Base-by-base conservation (phyloP, 805 yeast species). In the Tetrapisispora pingtungensis region DNA sequence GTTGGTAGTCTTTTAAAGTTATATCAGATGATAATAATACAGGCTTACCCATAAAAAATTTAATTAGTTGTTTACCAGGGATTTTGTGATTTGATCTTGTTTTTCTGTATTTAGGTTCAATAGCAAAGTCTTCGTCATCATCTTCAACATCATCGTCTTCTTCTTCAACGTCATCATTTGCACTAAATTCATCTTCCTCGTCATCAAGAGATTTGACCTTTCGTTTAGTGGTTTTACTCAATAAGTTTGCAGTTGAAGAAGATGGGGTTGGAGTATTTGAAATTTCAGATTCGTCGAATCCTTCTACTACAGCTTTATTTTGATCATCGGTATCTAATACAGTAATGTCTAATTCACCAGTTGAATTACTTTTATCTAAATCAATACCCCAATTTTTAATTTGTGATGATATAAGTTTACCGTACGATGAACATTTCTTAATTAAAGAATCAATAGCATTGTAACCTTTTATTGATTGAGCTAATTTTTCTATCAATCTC, bases 361-460 rank as follows among this genome's bases (percentile, higher is more conserved):
- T 51, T 17, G 85, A 87, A 33, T 66, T 56, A 32, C 57, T 66
- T 14, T 84, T 86, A 31, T 79, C 75, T 8, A 81, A 72, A 39
- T 76, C 72, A n/a, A 87, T 86, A 30, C 97, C 97, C 98, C 98
- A 90, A 48, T 75, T 72, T 40, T 69, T 70, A 66, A 93, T 85
- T 49, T 85, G 93, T 12, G 66, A 61, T 5, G 87, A 72, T 46
- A 93, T 87, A 7, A 70, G 61, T 14, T 72, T 69, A 45, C 97
- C 95, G 51, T 84, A 81, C 15, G 76, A 74, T 10, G 88, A 78
- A 67, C 99, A 93, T 52, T 79, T 76, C 47, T 78, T 78, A 49
- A 93, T 86, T 51, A 93, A 69, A n/a, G 94, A 82, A 54, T 90
- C 97, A 36, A 93, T 95, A 0, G 98, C 97, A 49, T 80, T 81